phyloP scores from a whole-genome alignment of 768 basidiomycete species.

The Boletus rubescentipes region DNA sequence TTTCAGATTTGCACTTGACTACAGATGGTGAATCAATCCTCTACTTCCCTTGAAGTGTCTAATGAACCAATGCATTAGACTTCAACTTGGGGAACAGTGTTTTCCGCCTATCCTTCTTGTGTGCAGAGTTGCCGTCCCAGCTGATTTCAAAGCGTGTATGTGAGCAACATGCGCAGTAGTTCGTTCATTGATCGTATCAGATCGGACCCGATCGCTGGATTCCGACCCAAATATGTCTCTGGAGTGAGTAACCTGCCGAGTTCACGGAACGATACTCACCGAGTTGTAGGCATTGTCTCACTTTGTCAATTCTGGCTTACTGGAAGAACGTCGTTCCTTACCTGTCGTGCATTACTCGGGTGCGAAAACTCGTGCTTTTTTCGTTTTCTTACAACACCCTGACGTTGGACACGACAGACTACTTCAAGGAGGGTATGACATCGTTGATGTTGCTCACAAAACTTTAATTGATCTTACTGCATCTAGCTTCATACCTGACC shows the following conservation, averaged over 20 bases:
- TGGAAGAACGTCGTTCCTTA: slow-evolving; percentile 50
- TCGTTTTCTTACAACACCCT: background rate
- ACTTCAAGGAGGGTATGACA: slow-evolving; percentile 46
- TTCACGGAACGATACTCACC: background rate
- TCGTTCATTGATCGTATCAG: slow-evolving; percentile 24
- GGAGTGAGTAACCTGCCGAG: slow-evolving; percentile 33
- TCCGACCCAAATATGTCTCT: slow-evolving; percentile 55
- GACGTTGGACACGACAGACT: slow-evolving; percentile 22
- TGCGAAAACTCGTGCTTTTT: slow-evolving; percentile 8
- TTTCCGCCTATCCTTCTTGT: slow-evolving; percentile 50
- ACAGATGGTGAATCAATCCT: slow-evolving; percentile 39
- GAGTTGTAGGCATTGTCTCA: slow-evolving; percentile 39
- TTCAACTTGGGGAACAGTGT: slow-evolving; percentile 58
- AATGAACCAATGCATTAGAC: slow-evolving; percentile 32
- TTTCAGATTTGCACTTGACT: slow-evolving; percentile 54
- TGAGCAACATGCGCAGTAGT: background rate
- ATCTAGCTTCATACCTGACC: slow-evolving; percentile 53
- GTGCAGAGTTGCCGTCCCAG: slow-evolving; percentile 62
- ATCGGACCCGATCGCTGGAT: slow-evolving; percentile 66
- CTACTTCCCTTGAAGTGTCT: background rate
- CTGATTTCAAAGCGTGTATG: slow-evolving; percentile 57
- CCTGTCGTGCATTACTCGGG: slow-evolving; percentile 50
- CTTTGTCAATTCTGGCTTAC: slow-evolving; percentile 54
- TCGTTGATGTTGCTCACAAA: background rate
- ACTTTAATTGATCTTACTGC: background rate